Percentiles rank a stretch among this genome's conserved stretches.
Evolutionary conservation across 805 yeast species (phyloP).

Genomic region (Kodamaea leandrae): DNA sequence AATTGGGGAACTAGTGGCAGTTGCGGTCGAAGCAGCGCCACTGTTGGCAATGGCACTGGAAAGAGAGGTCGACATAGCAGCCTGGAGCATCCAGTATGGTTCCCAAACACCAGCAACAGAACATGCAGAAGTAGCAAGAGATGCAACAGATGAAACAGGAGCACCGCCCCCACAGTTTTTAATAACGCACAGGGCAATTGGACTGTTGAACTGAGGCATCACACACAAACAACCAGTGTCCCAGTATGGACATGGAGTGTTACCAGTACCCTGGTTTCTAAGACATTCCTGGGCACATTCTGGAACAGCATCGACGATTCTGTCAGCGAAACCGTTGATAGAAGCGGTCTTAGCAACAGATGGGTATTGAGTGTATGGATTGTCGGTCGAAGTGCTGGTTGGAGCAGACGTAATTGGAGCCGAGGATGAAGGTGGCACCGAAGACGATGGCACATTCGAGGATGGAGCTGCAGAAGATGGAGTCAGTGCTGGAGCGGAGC

Average conservation of each 20-base stretch:
- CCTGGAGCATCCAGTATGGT: conserved; percentile 32
- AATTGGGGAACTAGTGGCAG: conserved; percentile 13
- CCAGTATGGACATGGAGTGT: conserved; percentile 45
- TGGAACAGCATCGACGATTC: conserved; percentile 31
- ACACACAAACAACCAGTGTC: conserved; percentile 46
- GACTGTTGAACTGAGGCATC: conserved; percentile 32
- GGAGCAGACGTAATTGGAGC: neutral
- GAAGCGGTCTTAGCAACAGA: conserved; percentile 45
- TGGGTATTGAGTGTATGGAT: conserved; percentile 36
- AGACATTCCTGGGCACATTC: conserved; percentile 35
- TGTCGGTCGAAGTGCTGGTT: neutral
- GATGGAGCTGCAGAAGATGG: neutral
- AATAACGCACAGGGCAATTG: conserved; percentile 33
- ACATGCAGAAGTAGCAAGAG: conserved; percentile 32
- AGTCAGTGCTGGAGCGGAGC: neutral
- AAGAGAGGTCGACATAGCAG: conserved; percentile 23
- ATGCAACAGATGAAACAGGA: conserved; percentile 24
- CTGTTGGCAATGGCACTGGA: conserved; percentile 22
- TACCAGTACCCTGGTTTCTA: conserved; percentile 23
- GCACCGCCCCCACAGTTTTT: conserved; percentile 25
- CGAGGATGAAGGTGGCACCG: neutral
- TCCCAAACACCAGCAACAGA: conserved; percentile 31
- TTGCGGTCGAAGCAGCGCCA: neutral
- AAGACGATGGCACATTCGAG: neutral
- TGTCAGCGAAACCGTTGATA: conserved; percentile 42